These are phyloP conservation scores for Annulohypoxylon stygium DNA, from an alignment of 495 filamentous ascomycete species.

Conservation along the genomic window DNA sequence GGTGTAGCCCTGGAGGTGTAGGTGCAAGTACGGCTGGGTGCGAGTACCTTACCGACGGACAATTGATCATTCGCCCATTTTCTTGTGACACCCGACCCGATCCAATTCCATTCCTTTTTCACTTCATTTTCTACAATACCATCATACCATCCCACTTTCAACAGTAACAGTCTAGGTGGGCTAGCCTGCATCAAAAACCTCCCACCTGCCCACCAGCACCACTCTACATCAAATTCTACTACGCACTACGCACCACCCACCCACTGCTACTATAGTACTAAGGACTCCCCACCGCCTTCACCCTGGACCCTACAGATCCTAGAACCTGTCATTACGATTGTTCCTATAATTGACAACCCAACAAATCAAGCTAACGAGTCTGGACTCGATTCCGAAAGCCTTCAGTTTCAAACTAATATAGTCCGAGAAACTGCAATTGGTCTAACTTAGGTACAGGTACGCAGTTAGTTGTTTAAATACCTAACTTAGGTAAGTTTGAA, in stretches of 20 bases:
- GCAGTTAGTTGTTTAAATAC: constrained; percentile 20
- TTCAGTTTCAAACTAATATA: constrained; percentile 13
- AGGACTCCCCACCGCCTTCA: not conserved
- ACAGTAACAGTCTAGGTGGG: not conserved
- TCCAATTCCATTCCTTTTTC: constrained; percentile 12
- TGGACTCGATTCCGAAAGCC: constrained; percentile 7
- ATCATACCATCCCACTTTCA: constrained; percentile 1
- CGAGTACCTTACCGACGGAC: constrained; percentile 27
- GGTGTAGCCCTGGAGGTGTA: not conserved
- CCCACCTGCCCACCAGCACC: constrained; percentile 8
- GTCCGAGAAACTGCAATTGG: constrained; percentile 23
- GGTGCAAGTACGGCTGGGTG: not conserved
- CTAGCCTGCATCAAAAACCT: constrained; percentile 12
- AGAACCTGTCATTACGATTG: constrained; percentile 13
- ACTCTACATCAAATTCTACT: not conserved
- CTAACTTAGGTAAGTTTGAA: constrained; percentile 18
- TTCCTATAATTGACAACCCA: constrained; percentile 22
- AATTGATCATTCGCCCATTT: constrained; percentile 35
- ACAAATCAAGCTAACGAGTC: constrained; percentile 15
- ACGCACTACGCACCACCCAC: not conserved
- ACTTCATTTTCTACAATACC: constrained; percentile 18
- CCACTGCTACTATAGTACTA: too few species aligned
- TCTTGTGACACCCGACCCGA: constrained; percentile 23
- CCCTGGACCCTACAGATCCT: constrained; percentile 8
- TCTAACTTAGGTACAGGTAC: constrained; percentile 26